phyloP scores from a whole-genome alignment of 305 asterid genomes.

The Solanum hybrid region DNA sequence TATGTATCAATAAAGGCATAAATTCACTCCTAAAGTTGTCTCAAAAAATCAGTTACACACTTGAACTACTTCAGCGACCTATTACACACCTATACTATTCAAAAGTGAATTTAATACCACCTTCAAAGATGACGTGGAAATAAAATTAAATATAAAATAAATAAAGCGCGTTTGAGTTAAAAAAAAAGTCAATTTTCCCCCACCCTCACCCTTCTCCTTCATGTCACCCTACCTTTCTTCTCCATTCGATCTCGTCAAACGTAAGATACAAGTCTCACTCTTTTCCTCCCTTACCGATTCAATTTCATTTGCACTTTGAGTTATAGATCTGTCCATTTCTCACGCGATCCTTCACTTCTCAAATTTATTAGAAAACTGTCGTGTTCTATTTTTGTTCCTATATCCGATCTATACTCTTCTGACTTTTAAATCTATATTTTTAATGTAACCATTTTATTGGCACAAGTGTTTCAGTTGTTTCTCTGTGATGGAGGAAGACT shows the following conservation, averaged over 20 bases:
- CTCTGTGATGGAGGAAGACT: background rate
- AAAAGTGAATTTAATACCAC: background rate
- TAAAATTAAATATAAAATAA: no score
- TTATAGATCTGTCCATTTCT: background rate
- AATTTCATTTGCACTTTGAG: background rate
- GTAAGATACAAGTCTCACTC: background rate
- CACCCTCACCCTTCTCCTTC: background rate
- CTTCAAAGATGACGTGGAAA: background rate
- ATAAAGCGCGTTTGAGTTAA: background rate
- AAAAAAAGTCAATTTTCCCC: background rate
- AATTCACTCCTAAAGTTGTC: background rate
- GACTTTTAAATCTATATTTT: background rate
- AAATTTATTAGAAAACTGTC: background rate
- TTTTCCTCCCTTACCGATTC: background rate
- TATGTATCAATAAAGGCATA: background rate
- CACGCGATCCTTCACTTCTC: background rate
- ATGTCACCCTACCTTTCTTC: background rate
- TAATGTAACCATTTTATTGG: background rate
- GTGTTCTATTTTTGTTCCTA: background rate
- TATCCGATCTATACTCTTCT: background rate
- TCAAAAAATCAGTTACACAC: background rate
- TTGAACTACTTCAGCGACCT: background rate
- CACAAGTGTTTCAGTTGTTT: background rate
- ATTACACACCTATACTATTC: background rate
- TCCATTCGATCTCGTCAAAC: background rate